Base-by-base conservation (phyloP, 345 rosid species). In the Carallia pectinifolia region DNA sequence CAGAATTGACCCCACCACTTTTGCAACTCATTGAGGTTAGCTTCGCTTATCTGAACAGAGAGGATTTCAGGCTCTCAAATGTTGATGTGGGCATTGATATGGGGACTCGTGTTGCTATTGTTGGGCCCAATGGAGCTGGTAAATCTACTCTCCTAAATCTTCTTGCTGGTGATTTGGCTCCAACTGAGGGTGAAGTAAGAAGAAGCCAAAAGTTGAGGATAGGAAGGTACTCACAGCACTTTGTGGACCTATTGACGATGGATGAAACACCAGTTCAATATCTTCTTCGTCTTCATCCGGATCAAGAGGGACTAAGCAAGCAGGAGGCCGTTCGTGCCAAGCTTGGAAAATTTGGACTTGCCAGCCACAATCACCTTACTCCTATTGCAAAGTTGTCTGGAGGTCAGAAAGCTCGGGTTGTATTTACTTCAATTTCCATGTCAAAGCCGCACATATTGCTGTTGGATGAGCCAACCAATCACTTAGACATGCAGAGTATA, bases 91-190 rank as follows among this genome's bases (percentile, higher is more conserved):
- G 99, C 67, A 92, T 95, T 63, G 99, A 95, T 80, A 92, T 95
- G 99, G 98, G 97, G 62, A 92, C 99, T 53, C 82, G 97, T 8
- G 97, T 90, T 9, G 99, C 98, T 33, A 92, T 92, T 37, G 92
- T 90, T 62, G 99, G 99, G 68, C 97, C 99, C 37, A 92, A 89
- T 50, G 98, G 99, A 63, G 99, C 99, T 62, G 99, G 97, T 59
- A 95, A 95, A 72, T 92, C 97, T 61, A 92, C 99, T 59, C 79
- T 95, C 31, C 77, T 92, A 72, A 95, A 92, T 79, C 97, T 95
- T 74, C 93, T 95, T 53, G 97, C 98, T 29, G 97, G 97, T 39
- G 99, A 90, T 80, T 77, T 95, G 76, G 81, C 71, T 79, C 92
- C 99, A 16, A 80, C 78, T 0, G 97, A 89, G 67, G 99, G 99